phyloP scores from a whole-genome alignment of 768 basidiomycete genomes.

The Lactifluus subvellereus region DNA sequence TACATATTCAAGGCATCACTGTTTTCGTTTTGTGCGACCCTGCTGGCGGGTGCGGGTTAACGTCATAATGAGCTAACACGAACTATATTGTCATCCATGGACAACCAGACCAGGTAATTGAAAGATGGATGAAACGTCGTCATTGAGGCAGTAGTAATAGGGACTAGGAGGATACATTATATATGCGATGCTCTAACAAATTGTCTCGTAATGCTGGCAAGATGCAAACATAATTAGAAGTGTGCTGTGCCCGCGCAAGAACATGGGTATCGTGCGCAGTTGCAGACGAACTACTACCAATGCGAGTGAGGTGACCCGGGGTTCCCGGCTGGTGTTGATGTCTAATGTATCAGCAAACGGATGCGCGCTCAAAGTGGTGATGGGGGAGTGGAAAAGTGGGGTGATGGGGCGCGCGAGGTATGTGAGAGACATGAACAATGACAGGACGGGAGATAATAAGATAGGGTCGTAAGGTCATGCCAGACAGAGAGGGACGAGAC shows the following conservation, averaged over 20 bases:
- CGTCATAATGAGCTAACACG: background rate
- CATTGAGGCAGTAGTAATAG: conserved; percentile 19
- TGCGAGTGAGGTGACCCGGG: conserved; percentile 22
- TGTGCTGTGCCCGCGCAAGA: conserved; percentile 39
- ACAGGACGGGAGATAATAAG: conserved; percentile 25
- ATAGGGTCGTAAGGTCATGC: conserved; percentile 27
- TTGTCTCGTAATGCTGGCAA: conserved; percentile 54
- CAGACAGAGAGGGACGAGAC: conserved; percentile 51
- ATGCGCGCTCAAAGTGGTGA: conserved; percentile 28
- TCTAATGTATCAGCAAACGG: conserved; percentile 26
- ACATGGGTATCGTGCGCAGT: conserved; percentile 40
- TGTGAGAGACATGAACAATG: conserved; percentile 36
- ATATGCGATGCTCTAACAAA: conserved; percentile 67
- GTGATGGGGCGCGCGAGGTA: conserved; percentile 30
- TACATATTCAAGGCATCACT: no score
- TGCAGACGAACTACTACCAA: conserved; percentile 33
- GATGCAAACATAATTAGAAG: conserved; percentile 28
- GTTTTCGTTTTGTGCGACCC: background rate
- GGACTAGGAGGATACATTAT: conserved; percentile 28
- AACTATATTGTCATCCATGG: background rate
- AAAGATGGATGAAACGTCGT: conserved; percentile 6
- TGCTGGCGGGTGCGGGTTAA: background rate
- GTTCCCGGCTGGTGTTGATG: conserved; percentile 26
- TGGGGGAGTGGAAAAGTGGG: conserved; percentile 23
- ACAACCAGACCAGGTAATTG: background rate